Conservation (phyloP, 768 basidiomycete species). For the Termitomyces sp. region DNA sequence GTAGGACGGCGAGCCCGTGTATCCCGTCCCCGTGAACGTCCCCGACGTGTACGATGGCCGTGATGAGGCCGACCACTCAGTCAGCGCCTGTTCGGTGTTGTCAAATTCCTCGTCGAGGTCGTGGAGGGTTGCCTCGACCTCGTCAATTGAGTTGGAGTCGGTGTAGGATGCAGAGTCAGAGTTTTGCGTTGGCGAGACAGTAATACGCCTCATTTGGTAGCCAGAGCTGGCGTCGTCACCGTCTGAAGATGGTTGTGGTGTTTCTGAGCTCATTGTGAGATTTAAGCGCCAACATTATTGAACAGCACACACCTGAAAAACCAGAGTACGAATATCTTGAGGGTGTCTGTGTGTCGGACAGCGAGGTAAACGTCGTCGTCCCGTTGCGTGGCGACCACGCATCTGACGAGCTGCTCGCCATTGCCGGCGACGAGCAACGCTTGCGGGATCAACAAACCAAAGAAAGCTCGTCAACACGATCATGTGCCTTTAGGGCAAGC, state of each 20-base stretch:
- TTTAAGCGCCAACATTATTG: neutral
- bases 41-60: conserved; percentile 33
- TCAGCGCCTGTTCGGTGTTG: conserved; percentile 58
- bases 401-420: conserved; percentile 38
- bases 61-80: conserved; percentile 57
- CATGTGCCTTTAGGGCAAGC: conserved; percentile 11
- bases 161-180: conserved; percentile 36
- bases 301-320: conserved; percentile 40
- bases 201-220: conserved; percentile 45
- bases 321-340: conserved; percentile 56
- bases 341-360: conserved; percentile 48
- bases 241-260: conserved; percentile 44
- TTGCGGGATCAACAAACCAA: conserved; percentile 11
- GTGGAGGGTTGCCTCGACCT: conserved; percentile 66
- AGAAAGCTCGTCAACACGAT: conserved; percentile 10
- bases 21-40: conserved; percentile 28
- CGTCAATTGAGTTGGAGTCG: conserved; percentile 58
- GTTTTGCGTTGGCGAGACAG: conserved; percentile 44
- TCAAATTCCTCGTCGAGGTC: conserved; percentile 65
- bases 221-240: conserved; percentile 35
- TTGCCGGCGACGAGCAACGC: conserved; percentile 19
- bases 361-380: conserved; percentile 50
- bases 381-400: conserved; percentile 61
- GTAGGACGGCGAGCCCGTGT: conserved; percentile 44
- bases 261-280: conserved; percentile 25